phyloP scores from a whole-genome alignment of 2,329 filamentous ascomycete genomes.

The Beauveria rudraprayagi region DNA sequence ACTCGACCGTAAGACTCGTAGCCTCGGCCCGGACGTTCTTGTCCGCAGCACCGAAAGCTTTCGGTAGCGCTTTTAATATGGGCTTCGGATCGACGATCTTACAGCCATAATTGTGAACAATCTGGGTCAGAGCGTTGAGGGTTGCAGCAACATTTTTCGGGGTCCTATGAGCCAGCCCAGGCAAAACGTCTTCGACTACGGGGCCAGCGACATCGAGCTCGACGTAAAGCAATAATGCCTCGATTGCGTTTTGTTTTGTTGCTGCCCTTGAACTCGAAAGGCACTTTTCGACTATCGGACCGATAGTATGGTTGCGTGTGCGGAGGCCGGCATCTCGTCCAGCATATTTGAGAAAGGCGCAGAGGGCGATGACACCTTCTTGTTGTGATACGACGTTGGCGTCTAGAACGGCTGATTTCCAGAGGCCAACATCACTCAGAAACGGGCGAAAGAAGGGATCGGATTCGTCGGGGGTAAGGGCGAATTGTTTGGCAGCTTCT shows the following conservation, averaged over 20 bases:
- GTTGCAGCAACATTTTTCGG: constrained; percentile 75
- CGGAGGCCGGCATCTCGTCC: constrained; percentile 70
- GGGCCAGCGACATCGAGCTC: constrained; percentile 82
- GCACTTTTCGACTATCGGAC: constrained; percentile 83
- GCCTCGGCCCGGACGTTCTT: constrained; percentile 96
- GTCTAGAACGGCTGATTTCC: constrained; percentile 88
- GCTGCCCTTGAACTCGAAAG: constrained; percentile 79
- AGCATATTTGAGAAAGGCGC: constrained; percentile 86
- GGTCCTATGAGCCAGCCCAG: constrained; percentile 75
- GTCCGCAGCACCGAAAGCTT: constrained; percentile 91
- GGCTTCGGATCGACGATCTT: constrained; percentile 91
- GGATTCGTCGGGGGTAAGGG: constrained; percentile 73
- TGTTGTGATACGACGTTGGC: constrained; percentile 96
- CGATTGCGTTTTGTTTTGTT: constrained; percentile 78
- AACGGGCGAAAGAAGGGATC: constrained; percentile 85
- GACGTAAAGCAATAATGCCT: constrained; percentile 80
- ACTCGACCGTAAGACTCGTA: constrained; percentile 81
- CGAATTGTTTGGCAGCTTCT: constrained; percentile 81
- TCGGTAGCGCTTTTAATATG: constrained; percentile 78
- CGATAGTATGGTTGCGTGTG: constrained; percentile 67
- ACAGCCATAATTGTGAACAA: constrained; percentile 91
- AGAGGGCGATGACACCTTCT: constrained; percentile 80
- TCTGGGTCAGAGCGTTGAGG: constrained; percentile 67
- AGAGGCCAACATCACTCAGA: constrained; percentile 71
- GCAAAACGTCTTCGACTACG: constrained; percentile 83